Evolutionary conservation across 2,329 filamentous ascomycete genomes (phyloP).

Genomic region (Stenocarpella maydis): DNA sequence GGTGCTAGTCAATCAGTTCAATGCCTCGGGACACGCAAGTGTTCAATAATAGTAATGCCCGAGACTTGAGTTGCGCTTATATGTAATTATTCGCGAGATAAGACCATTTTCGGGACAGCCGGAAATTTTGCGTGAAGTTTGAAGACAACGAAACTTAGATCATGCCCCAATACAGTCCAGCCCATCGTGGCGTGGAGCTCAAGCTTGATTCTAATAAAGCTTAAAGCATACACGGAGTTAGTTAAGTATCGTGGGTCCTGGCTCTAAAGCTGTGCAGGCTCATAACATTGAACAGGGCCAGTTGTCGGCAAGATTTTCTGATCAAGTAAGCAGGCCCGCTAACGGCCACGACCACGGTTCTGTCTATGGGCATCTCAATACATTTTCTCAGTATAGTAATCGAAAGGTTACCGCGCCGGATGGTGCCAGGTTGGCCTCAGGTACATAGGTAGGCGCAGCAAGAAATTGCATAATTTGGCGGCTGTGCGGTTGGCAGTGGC

Average conservation of each 20-base stretch:
- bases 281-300: neutral
- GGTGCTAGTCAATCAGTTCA: neutral
- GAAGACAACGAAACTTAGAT: constrained; percentile 4
- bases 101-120: neutral
- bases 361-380: neutral
- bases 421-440: neutral
- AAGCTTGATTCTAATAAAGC: constrained; percentile 7
- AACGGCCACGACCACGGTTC: neutral
- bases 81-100: neutral
- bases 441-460: neutral
- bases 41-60: no score
- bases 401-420: neutral
- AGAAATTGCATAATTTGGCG: neutral
- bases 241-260: neutral
- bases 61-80: neutral
- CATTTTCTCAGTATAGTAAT: neutral
- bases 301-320: neutral
- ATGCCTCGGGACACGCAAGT: no score
- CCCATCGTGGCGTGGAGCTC: constrained; percentile 12
- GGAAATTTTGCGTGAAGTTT: constrained; percentile 17
- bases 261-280: neutral
- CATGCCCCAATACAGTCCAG: neutral
- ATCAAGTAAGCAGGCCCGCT: neutral
- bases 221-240: constrained; percentile 8
- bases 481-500: neutral